Evolutionary conservation across 2,329 filamentous ascomycete genomes (phyloP).

Genomic region (Talaromyces atroroseus): DNA sequence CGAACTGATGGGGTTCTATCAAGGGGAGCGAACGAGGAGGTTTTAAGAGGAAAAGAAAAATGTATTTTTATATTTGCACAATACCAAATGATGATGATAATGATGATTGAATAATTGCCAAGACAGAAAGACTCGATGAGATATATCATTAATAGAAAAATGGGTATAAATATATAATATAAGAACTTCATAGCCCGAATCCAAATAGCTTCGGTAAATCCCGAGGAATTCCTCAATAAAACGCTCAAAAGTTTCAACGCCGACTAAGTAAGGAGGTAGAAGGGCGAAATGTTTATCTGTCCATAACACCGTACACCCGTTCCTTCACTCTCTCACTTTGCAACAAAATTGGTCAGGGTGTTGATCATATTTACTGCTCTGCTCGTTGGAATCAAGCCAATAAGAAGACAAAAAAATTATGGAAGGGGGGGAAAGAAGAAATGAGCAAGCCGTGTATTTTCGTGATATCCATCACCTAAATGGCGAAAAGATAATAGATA

Average conservation of each 20-base stretch:
- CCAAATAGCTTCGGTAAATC: background rate
- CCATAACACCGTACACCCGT: too few species aligned
- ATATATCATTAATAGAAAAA: background rate
- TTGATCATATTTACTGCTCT: background rate
- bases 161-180: slow-evolving; percentile 14
- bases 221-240: background rate
- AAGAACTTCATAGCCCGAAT: background rate
- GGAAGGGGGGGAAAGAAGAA: background rate
- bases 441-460: slow-evolving; percentile 1
- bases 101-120: background rate
- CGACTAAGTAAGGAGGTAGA: background rate
- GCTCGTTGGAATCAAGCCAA: slow-evolving; percentile 1
- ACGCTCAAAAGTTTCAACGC: slow-evolving; percentile 6
- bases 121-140: background rate
- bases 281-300: too few species aligned
- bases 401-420: background rate
- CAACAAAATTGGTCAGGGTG: background rate
- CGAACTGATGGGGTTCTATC: slow-evolving; percentile 59
- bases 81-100: background rate
- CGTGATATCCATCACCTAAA: slow-evolving; percentile 5
- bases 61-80: background rate
- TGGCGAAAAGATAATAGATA: slow-evolving; percentile 2
- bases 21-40: slow-evolving; percentile 50
- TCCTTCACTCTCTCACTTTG: background rate
- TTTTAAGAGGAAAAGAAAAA: slow-evolving; percentile 22